Evolutionary conservation across 2,329 filamentous ascomycete species (phyloP).

Genomic region (Dryadomyces quercivorus): DNA sequence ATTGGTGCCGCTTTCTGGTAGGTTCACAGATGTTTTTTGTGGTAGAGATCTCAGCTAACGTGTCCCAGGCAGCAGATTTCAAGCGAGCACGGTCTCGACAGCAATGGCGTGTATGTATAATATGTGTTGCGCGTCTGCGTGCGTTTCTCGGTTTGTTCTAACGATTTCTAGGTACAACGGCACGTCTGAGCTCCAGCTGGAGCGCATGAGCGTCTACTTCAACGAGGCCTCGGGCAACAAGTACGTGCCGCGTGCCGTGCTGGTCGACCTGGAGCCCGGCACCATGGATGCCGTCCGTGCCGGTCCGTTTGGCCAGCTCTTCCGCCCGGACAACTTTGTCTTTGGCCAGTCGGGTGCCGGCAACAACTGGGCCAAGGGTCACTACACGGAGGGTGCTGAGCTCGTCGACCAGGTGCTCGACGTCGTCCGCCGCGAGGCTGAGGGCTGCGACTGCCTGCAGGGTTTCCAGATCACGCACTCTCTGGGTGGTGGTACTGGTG

Average conservation of each 20-base stretch:
- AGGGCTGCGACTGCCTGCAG: constrained; percentile 98
- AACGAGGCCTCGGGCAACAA: constrained; percentile 91
- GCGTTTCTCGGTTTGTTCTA: background rate
- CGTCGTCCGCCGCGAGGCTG: constrained; percentile 95
- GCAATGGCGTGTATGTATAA: constrained; percentile 75
- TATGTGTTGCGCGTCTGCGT: constrained; percentile 62
- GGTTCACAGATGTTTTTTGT: constrained; percentile 17
- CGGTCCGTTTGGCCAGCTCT: constrained; percentile 95
- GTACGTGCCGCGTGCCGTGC: constrained; percentile 97
- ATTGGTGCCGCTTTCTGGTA: constrained; percentile 99
- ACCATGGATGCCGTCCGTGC: constrained; percentile 99
- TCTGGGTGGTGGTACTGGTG: constrained; percentile 98
- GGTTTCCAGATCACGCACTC: constrained; percentile 99
- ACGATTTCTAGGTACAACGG: constrained; percentile 66
- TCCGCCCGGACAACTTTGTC: constrained; percentile 99
- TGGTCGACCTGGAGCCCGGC: constrained; percentile 98
- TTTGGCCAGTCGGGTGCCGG: constrained; percentile 99
- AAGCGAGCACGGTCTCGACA: constrained; percentile 92
- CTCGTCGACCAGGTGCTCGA: constrained; percentile 96
- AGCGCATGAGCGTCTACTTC: constrained; percentile 66
- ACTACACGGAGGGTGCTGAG: constrained; percentile 99
- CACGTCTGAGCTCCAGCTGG: constrained; percentile 95
- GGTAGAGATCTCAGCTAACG: background rate
- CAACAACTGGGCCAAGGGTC: constrained; percentile 99
- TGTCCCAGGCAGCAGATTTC: constrained; percentile 61